phyloP scores from a whole-genome alignment of 1,139 yeast species.

The Yamadazyma diospyri region DNA sequence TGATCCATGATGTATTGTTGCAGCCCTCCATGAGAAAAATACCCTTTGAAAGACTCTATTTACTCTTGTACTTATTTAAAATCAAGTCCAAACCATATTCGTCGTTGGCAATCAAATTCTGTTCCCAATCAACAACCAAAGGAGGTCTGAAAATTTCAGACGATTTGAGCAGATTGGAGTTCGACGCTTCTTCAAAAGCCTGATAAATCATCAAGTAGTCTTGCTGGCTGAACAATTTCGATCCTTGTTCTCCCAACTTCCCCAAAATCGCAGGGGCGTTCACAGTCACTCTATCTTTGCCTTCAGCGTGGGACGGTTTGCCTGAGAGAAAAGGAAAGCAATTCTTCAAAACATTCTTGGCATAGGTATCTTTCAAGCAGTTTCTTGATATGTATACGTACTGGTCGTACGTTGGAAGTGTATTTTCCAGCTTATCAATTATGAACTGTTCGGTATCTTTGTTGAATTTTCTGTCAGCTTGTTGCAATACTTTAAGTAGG shows the following conservation, averaged over 20 bases:
- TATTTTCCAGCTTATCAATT: conserved; percentile 37
- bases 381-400: conserved; percentile 28
- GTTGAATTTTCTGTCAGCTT: conserved; percentile 29
- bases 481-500: conserved; percentile 29
- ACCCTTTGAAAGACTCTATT: too few species aligned
- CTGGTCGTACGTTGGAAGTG: conserved; percentile 46
- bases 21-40: too few species aligned
- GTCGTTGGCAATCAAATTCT: conserved; percentile 40
- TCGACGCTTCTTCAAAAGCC: conserved; percentile 31
- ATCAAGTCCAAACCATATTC: conserved; percentile 30
- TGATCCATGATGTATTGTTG: too few species aligned
- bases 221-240: conserved; percentile 34
- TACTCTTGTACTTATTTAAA: conserved; percentile 33
- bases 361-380: conserved; percentile 24
- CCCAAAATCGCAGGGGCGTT: conserved; percentile 26
- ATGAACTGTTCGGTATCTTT: conserved; percentile 27
- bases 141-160: conserved; percentile 40
- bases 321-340: conserved; percentile 37
- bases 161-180: conserved; percentile 28
- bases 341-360: conserved; percentile 26
- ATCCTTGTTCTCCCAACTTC: conserved; percentile 18
- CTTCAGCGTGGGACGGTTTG: conserved; percentile 19
- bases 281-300: conserved; percentile 23
- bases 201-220: conserved; percentile 41
- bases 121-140: conserved; percentile 49